Base-by-base conservation (phyloP, 2,329 filamentous ascomycete genomes). In the Cercospora berteroae region DNA sequence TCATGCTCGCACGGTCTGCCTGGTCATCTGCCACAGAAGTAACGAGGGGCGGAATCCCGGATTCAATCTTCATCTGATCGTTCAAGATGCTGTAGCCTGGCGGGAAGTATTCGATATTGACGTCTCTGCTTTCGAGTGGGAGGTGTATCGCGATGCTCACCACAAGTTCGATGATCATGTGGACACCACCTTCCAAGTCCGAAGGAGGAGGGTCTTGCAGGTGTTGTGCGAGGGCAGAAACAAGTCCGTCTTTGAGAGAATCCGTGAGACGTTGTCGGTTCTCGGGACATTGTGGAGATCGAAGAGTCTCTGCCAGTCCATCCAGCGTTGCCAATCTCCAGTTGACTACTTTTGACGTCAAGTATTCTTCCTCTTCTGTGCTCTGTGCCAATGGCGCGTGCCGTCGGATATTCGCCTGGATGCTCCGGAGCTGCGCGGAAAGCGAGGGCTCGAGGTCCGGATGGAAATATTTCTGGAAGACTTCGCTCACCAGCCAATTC, bases 251-350 rank as follows among this genome's bases (percentile, higher is more conserved):
- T 29, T 90, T 92, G 66, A 97, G 77, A 48, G 76, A 75, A 13
- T 82, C 80, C 7, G 78, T 82, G 50, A 84, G 87, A 63, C 87
- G 83, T 7, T 85, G 80, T 31, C 89, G 88, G 79, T 93, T 86
- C 10, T 90, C 86, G 12, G 84, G 83, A 55, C 88, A 89, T 64
- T 89, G 85, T 0, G 87, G 82, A 4, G 89, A 88, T 65, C 86
- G 85, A 18, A 98, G 84, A 39, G 86, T 79, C 62, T 90, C 88
- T 70, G 89, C 86, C 18, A 99, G 84, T n/a, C 94, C 95, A 75
- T 99, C 95, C 16, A 98, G 83, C 2, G 95, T 99, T 3, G 94
- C 89, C 80, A 98, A 88, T 67, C 95, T 89, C 95, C 95, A 99
- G 76, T 90, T 92, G 68, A 96, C 89, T 55, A 98, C 88, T 80